Conservation (phyloP, 495 filamentous ascomycete genomes). For the Stereocaulon alpinum region DNA sequence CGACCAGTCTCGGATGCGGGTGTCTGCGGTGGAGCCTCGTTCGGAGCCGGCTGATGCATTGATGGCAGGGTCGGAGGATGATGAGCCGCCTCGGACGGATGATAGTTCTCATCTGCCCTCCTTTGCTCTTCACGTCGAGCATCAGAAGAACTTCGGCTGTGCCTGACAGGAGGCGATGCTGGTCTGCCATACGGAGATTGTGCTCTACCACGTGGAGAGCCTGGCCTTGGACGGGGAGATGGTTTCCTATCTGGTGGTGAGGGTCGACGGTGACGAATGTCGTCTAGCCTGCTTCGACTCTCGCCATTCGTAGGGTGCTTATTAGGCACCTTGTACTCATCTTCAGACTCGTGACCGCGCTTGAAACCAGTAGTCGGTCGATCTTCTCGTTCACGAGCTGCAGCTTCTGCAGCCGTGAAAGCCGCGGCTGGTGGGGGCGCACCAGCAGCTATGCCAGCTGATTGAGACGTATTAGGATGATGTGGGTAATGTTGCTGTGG, state of each 20-base stretch:
- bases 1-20: constrained; percentile 43
- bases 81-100: constrained; percentile 84
- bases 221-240: constrained; percentile 43
- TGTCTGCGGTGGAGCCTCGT: constrained; percentile 31
- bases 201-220: constrained; percentile 16
- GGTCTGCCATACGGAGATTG: constrained; percentile 26
- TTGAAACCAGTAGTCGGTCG: constrained; percentile 73
- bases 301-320: constrained; percentile 90
- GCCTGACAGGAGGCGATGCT: constrained; percentile 49
- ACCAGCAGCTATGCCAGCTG: constrained; percentile 62
- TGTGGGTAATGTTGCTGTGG: constrained; percentile 69
- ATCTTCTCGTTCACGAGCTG: constrained; percentile 65
- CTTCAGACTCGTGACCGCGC: constrained; percentile 83
- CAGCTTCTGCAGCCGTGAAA: constrained; percentile 61
- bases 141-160: constrained; percentile 72
- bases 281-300: constrained; percentile 72
- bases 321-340: constrained; percentile 44
- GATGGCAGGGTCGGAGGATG: constrained; percentile 66
- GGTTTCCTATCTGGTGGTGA: constrained; percentile 49
- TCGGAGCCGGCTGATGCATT: constrained; percentile 46
- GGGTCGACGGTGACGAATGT: constrained; percentile 64
- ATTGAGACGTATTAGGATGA: constrained; percentile 53
- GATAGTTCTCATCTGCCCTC: constrained; percentile 64
- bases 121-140: constrained; percentile 58
- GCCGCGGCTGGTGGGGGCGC: constrained; percentile 66